A percentile compares a stretch with the other conserved stretches of the same genome.
Conservation (phyloP, 2,329 filamentous ascomycete genomes). For the Sarocladium kiliense region DNA sequence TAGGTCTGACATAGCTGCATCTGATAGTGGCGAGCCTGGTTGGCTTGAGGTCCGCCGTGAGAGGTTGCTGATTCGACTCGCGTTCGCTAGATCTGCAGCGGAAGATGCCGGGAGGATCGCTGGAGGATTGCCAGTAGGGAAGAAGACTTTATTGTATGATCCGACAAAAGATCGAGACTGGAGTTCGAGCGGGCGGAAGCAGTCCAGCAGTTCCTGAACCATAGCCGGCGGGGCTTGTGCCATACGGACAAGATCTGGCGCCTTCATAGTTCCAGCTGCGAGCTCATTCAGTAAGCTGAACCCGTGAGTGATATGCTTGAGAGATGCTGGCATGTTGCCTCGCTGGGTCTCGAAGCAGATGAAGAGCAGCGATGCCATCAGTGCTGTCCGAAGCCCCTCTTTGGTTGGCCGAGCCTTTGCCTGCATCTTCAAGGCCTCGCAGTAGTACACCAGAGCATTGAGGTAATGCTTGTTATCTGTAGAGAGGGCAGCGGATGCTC, state of each 20-base stretch:
- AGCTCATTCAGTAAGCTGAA: conserved; percentile 36
- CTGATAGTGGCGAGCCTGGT: background rate
- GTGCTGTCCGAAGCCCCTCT: conserved; percentile 31
- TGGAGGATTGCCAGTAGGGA: conserved; percentile 16
- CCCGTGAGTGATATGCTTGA: conserved; percentile 35
- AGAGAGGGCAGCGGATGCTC: conserved; percentile 16
- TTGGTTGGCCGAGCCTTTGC: conserved; percentile 28
- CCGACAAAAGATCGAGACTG: conserved; percentile 34
- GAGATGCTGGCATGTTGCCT: conserved; percentile 32
- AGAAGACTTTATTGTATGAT: conserved; percentile 30
- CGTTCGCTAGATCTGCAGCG: conserved; percentile 1
- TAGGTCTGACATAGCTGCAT: background rate
- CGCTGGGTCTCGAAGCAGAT: conserved; percentile 36
- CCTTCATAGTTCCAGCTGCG: conserved; percentile 28
- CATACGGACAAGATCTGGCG: conserved; percentile 30
- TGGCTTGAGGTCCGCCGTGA: background rate
- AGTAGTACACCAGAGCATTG: conserved; percentile 35
- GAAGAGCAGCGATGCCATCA: conserved; percentile 34
- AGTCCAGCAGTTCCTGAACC: conserved; percentile 33
- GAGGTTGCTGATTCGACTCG: background rate
- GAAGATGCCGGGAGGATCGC: conserved; percentile 7
- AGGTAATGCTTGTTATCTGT: conserved; percentile 31
- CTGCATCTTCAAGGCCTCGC: conserved; percentile 34
- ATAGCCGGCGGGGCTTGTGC: conserved; percentile 29
- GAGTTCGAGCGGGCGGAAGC: conserved; percentile 32